Base-by-base conservation (phyloP, 2,329 filamentous ascomycete genomes). In the Phoma herbarum region DNA sequence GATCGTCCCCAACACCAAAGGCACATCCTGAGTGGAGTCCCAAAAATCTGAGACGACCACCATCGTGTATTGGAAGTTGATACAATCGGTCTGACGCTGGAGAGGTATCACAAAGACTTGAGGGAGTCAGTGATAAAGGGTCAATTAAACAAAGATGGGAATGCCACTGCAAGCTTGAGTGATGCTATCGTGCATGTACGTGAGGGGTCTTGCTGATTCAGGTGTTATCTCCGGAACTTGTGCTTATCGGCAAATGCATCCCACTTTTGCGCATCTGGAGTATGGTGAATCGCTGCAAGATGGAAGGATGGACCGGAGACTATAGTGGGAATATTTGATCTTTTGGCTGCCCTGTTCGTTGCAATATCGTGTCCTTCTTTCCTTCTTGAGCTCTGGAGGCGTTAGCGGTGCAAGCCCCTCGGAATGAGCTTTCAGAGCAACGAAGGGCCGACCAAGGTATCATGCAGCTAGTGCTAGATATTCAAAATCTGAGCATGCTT, bases 401-500 rank as follows among this genome's bases (percentile, higher is more conserved):
- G 10, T 14, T 16, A 3, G 22, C 9, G 11, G 39, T 23, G 22
- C 11, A 25, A 25, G 18, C 39, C 20, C 0, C 4, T 42, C 60
- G 8, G 2, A 10, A 20, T 16, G 14, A 20, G 3, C 18, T 39
- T n/a, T 39, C n/a, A 16, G 11, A n/a, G 31, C 31, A 35, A 16
- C 16, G 11, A 18, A 35, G 14, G 9, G 11, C 31, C 7, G 16
- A 35, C 16, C 31, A 3, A 35, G 31, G 9, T 5, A n/a, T 8
- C 16, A 8, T 35, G 3, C 31, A 35, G 16, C 31, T 7, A n/a
- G 6, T 55, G 10, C 58, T 37, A 63, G 6, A 70, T 53, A 22
- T 67, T 60, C 20, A 72, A 2, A 12, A 68, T 58, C 48, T 47
- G 63, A 20, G 61, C 66, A 54, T 75, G 72, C 60, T 61, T 73